phyloP scores from a whole-genome alignment of 1,284 basidiomycete genomes.

The Irpex sp. region DNA sequence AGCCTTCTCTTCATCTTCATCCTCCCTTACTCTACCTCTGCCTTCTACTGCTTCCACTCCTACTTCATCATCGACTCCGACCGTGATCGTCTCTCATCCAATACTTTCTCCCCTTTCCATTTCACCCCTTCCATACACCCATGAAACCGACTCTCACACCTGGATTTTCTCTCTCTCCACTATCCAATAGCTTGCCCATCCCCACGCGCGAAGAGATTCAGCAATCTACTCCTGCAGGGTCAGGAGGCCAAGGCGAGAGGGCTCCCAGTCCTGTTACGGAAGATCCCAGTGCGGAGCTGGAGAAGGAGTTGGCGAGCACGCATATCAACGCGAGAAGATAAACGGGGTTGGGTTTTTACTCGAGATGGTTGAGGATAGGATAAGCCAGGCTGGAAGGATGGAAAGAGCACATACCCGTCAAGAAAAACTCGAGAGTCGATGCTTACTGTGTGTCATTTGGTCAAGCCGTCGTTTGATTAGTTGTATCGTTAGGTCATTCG shows the following conservation, averaged over 20 bases:
- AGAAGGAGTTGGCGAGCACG: slow-evolving; percentile 76
- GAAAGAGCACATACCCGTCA: neutral
- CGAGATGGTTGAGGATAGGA: neutral
- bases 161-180: neutral
- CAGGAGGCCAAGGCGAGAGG: slow-evolving; percentile 41
- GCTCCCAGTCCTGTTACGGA: slow-evolving; percentile 67
- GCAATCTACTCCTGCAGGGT: slow-evolving; percentile 48
- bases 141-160: neutral
- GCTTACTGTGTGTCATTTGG: no score
- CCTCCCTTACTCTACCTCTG: no score
- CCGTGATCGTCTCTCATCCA: neutral
- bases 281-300: slow-evolving; percentile 84
- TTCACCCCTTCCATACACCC: neutral
- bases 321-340: slow-evolving; percentile 32
- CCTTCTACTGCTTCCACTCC: no score
- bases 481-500: neutral
- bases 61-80: no score
- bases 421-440: neutral
- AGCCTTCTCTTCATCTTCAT: neutral
- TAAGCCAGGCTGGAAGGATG: neutral
- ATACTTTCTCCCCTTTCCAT: neutral
- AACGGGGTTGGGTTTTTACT: neutral
- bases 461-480: neutral
- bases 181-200: slow-evolving; percentile 56
- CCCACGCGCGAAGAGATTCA: slow-evolving; percentile 78